These are phyloP conservation scores for Cadophora luteo-olivacea DNA, from an alignment of 2,329 filamentous ascomycete species.

Conservation along the genomic window DNA sequence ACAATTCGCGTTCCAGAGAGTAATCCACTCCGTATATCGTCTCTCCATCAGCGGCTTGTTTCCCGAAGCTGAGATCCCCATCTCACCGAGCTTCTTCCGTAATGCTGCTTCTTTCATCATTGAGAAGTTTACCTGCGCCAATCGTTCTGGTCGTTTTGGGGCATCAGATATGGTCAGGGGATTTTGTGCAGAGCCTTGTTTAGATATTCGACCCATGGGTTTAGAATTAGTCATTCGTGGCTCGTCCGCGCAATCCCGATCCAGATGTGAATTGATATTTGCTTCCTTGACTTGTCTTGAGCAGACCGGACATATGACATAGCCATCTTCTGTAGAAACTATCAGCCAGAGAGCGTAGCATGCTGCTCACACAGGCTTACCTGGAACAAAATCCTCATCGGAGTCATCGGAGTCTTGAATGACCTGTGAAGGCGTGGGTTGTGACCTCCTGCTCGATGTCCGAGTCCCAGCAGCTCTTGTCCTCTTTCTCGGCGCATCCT, in stretches of 20 bases:
- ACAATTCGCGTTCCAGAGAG: conserved; percentile 96
- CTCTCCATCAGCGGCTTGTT: conserved; percentile 73
- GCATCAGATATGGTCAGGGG: conserved; percentile 35
- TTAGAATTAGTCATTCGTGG: conserved; percentile 19
- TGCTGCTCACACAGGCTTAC: conserved; percentile 30
- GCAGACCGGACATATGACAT: conserved; percentile 87
- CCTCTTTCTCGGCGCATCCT: conserved; percentile 52
- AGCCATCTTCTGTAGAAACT: conserved; percentile 52
- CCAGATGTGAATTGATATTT: conserved; percentile 81
- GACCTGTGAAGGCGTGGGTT: conserved; percentile 41
- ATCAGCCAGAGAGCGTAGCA: neutral
- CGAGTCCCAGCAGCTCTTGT: conserved; percentile 59
- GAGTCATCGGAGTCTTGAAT: conserved; percentile 40
- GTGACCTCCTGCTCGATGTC: conserved; percentile 47
- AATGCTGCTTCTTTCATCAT: conserved; percentile 81
- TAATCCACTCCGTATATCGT: conserved; percentile 92
- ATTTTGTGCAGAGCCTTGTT: conserved; percentile 21
- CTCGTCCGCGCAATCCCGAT: conserved; percentile 51
- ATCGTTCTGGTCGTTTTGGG: conserved; percentile 39
- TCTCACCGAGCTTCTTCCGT: conserved; percentile 80
- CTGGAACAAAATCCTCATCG: conserved; percentile 41
- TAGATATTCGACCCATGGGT: conserved; percentile 7
- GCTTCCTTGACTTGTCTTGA: conserved; percentile 75
- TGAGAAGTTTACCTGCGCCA: conserved; percentile 85
- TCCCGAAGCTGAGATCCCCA: conserved; percentile 78